phyloP scores from a whole-genome alignment of 257 asterid species.

The Primulina tabacum region DNA sequence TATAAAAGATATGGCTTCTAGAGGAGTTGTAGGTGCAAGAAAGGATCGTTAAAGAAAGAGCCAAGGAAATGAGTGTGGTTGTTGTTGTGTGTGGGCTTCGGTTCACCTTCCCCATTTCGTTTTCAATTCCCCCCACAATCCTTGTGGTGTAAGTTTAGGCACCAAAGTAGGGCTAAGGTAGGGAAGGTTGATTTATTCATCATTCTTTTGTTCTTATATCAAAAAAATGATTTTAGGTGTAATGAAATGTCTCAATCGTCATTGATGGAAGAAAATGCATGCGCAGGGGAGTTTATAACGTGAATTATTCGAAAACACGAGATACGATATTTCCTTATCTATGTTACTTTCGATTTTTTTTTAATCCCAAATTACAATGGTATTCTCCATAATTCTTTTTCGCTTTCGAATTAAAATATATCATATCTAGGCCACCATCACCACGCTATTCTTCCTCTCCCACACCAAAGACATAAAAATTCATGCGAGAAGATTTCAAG shows the following conservation, averaged over 20 bases:
- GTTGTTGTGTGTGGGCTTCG: conserved; percentile 53
- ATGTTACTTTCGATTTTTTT: not conserved
- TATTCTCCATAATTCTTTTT: too few relatives aligned
- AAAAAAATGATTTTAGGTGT: not conserved
- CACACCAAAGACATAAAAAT: not conserved
- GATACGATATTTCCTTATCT: not conserved
- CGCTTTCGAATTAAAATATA: not conserved
- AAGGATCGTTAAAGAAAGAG: conserved; percentile 3
- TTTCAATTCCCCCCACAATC: conserved; percentile 23
- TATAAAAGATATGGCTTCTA: conserved; percentile 50
- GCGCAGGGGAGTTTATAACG: not conserved
- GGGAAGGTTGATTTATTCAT: conserved; percentile 13
- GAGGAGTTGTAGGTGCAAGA: conserved; percentile 55
- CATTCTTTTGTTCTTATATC: conserved; percentile 17
- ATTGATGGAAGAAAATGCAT: not conserved
- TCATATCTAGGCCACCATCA: conserved; percentile 14
- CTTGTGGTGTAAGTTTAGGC: conserved; percentile 44
- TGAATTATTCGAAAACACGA: not conserved
- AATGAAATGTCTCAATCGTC: not conserved
- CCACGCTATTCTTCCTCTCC: conserved; percentile 8
- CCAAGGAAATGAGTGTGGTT: conserved; percentile 50
- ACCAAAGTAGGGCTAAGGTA: conserved; percentile 24
- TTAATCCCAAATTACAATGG: too few relatives aligned
- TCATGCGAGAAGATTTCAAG: too few relatives aligned
- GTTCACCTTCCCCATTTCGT: conserved; percentile 43